Base-by-base conservation (phyloP, 208 protist genomes). In the Leishmania tropica region DNA sequence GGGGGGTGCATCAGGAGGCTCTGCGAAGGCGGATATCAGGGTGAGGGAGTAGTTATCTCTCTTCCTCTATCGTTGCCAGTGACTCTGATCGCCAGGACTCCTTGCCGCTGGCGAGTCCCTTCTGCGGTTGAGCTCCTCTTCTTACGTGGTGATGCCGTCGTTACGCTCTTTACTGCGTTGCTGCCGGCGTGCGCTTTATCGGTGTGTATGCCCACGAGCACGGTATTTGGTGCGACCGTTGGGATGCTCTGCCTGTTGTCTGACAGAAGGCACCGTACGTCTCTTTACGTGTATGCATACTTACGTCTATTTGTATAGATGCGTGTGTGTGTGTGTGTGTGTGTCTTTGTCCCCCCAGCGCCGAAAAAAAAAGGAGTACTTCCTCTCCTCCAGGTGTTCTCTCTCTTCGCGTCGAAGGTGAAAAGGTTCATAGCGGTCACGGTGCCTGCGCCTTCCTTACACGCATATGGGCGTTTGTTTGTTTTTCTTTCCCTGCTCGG, bases 111-210 rank as follows among this genome's bases (percentile, higher is more conserved):
- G n/a, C 31, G 58, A 75, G 45, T 67, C 37, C 54, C 37, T 76
- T 70, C 35, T 28, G 24, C 53, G 35, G 3, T 45, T n/a, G 11
- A 74, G 48, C 64, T 68, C 64, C 40, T 65, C 51, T 83, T 83
- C 62, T 54, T 71, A 6, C 8, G 53, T 40, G 51, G 31, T 56
- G 67, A 42, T 79, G 17, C 62, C 62, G 62, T 24, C 31, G 62
- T 21, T 21, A 40, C 3, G 24, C 8, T 24, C 7, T 17, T 31
- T 15, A 64, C 58, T 2, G 3, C 28, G 11, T 31, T 31, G 3
- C 28, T 64, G 35, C 58, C 58, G 6, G 7, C 8, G 62, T 31
- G 31, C 62, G 3, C 62, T 7, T 21, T 68, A 7, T 3, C 3
- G 28, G 31, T 40, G 28, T 15, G 58, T 15, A 35, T 15, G 17